Evolutionary conservation across 352 stramenopile species (phyloP), one percentile per base, ranked within the genome.

Genomic region (Elongisporangium senticosum): DNA sequence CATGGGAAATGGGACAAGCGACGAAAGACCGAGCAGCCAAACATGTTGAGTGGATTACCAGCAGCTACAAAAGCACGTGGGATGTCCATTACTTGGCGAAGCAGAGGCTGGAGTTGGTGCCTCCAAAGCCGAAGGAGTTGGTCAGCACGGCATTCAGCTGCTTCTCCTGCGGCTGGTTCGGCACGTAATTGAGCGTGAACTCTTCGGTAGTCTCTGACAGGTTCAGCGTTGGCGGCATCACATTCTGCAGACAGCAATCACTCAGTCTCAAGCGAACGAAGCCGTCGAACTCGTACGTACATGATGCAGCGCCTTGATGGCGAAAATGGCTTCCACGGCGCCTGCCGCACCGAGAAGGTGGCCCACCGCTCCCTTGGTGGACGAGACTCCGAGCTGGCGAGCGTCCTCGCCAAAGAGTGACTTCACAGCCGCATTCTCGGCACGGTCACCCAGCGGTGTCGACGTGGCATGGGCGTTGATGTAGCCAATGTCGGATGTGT

Each of bases 61-160:
- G 7, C 24, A 7, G 24, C 24, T 7, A 28, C 24, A 28, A 7
- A 28, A 28, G 24, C 24, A 28, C n/a, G n/a, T n/a, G n/a, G n/a
- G n/a, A 28, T 3, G 24, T 7, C 7, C 24, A 28, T 65, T 70
- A 92, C 67, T 90, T 92, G 50, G 78, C 66, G 61, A 95, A 95
- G 53, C 82, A 79, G 11, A 95, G 64, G 52, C 76, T 89, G 13
- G 83, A 87, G 81, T 99, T 99, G 13, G 95, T 98, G 53, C 97
- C 97, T 57, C 96, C 96, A 70, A 99, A 99, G 21, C 97, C 97
- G 83, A 99, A 99, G 33, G 93, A 98, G 72, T 99, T 99, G 15
- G 80, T 95, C 37, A 98, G 68, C 3, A 95, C 91, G 37, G 83
- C 75, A 10, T 84, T 64, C 13, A 97, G 55, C 14, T 89, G 62